A percentile compares a stretch with the other conserved stretches of the same genome.
Evolutionary conservation across 805 yeast species (phyloP).

Genomic region (Candida pseudofarinosa): DNA sequence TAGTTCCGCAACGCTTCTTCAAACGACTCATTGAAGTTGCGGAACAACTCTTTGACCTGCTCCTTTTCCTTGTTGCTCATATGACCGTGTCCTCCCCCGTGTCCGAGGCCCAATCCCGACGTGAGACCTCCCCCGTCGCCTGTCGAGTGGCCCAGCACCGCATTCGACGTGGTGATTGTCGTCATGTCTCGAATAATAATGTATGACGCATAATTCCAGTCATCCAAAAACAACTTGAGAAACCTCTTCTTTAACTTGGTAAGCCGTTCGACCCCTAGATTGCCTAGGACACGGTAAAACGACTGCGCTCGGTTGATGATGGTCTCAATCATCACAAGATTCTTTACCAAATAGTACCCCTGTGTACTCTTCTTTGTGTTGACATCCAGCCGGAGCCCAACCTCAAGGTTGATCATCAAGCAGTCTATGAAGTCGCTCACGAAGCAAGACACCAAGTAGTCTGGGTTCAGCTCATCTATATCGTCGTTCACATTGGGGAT

Average conservation of each 20-base stretch:
- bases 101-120: not conserved
- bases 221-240: conserved; percentile 62
- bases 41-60: conserved; percentile 77
- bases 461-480: conserved; percentile 41
- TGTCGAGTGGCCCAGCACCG: conserved; percentile 12
- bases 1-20: conserved; percentile 71
- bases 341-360: conserved; percentile 70
- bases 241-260: conserved; percentile 70
- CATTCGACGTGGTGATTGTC: conserved; percentile 52
- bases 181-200: conserved; percentile 73
- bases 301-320: conserved; percentile 56
- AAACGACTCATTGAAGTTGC: conserved; percentile 75
- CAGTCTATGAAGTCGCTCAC: conserved; percentile 78
- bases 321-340: conserved; percentile 71
- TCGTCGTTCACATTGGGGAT: conserved; percentile 33
- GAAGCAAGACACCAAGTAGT: conserved; percentile 57
- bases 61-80: conserved; percentile 70
- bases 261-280: conserved; percentile 57
- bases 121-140: conserved; percentile 2
- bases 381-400: conserved; percentile 42
- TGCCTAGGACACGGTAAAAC: conserved; percentile 51
- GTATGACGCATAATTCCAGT: conserved; percentile 79
- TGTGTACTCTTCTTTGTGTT: conserved; percentile 42
- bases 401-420: conserved; percentile 60
- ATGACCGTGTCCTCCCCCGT: not conserved